phyloP scores from a whole-genome alignment of 805 yeast genomes.

The Candida ipomoeae region DNA sequence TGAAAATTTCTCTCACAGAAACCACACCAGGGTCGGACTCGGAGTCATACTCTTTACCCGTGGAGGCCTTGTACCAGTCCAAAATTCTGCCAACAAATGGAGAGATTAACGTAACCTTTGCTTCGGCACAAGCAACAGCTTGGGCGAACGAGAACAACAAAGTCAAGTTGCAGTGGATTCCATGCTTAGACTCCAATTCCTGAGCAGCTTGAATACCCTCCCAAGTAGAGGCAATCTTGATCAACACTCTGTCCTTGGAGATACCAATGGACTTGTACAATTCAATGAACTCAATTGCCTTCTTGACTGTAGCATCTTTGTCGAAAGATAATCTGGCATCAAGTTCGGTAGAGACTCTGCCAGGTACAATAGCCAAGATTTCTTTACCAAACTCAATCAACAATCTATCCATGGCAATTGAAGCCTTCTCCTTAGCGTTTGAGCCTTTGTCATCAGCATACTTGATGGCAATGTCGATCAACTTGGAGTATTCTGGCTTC shows the following conservation, averaged over 20 bases:
- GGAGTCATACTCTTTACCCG: slow-evolving; percentile 76
- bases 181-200: slow-evolving; percentile 87
- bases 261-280: slow-evolving; percentile 85
- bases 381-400: slow-evolving; percentile 95
- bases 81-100: slow-evolving; percentile 99
- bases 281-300: slow-evolving; percentile 87
- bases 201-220: slow-evolving; percentile 99
- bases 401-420: slow-evolving; percentile 82
- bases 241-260: slow-evolving; percentile 82
- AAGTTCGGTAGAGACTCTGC: slow-evolving; percentile 98
- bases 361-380: slow-evolving; percentile 93
- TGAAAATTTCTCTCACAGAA: slow-evolving; percentile 83
- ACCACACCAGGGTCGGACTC: slow-evolving; percentile 94
- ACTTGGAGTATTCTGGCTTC: slow-evolving; percentile 81
- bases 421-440: slow-evolving; percentile 63
- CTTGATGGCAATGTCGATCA: slow-evolving; percentile 87
- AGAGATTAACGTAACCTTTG: slow-evolving; percentile 89
- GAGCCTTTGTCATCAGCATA: slow-evolving; percentile 70
- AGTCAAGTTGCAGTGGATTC: slow-evolving; percentile 92
- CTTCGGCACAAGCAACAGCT: slow-evolving; percentile 99
- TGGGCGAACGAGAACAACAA: slow-evolving; percentile 91
- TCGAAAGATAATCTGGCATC: slow-evolving; percentile 97
- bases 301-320: slow-evolving; percentile 87
- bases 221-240: slow-evolving; percentile 97
- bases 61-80: slow-evolving; percentile 95